These are phyloP conservation scores for Phytophthora melonis DNA, from an alignment of 352 stramenopile species.

Conservation along the genomic window DNA sequence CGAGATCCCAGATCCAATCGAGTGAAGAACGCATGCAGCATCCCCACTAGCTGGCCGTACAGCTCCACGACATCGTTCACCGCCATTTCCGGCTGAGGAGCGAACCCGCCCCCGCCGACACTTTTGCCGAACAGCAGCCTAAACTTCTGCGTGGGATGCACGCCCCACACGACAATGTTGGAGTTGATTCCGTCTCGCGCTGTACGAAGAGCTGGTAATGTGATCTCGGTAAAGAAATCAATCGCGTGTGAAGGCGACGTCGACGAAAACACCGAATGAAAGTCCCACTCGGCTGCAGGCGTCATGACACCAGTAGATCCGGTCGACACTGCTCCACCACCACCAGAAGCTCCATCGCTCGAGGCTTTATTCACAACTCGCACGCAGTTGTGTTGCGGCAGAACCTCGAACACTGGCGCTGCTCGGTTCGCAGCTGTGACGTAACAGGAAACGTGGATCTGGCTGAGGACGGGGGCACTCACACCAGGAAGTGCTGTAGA, in stretches of 20 bases:
- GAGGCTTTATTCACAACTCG: constrained; percentile 50
- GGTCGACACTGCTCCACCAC: not conserved
- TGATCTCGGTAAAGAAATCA: constrained; percentile 72
- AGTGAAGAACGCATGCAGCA: constrained; percentile 65
- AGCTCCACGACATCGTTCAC: constrained; percentile 59
- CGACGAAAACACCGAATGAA: constrained; percentile 70
- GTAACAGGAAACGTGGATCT: constrained; percentile 75
- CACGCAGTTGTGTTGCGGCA: constrained; percentile 52
- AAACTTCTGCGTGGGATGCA: constrained; percentile 81
- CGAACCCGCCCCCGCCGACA: constrained; percentile 33
- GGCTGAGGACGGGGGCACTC: constrained; percentile 33
- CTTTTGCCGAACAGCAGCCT: constrained; percentile 74
- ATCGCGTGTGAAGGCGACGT: constrained; percentile 42
- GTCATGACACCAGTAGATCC: not conserved
- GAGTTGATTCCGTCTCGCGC: constrained; percentile 66
- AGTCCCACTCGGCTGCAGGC: constrained; percentile 59
- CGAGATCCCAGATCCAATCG: constrained; percentile 23
- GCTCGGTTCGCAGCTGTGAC: constrained; percentile 76
- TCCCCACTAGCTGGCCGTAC: constrained; percentile 62
- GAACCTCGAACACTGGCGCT: constrained; percentile 67
- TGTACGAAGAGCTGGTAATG: constrained; percentile 51
- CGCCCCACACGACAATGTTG: constrained; percentile 69
- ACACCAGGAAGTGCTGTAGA: not conserved
- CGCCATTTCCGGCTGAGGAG: constrained; percentile 21
- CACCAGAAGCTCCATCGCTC: constrained; percentile 3